A percentile compares a stretch with the other conserved stretches of the same genome.
phyloP scores from a whole-genome alignment of 768 basidiomycete species.

The Podaxis sp. region DNA sequence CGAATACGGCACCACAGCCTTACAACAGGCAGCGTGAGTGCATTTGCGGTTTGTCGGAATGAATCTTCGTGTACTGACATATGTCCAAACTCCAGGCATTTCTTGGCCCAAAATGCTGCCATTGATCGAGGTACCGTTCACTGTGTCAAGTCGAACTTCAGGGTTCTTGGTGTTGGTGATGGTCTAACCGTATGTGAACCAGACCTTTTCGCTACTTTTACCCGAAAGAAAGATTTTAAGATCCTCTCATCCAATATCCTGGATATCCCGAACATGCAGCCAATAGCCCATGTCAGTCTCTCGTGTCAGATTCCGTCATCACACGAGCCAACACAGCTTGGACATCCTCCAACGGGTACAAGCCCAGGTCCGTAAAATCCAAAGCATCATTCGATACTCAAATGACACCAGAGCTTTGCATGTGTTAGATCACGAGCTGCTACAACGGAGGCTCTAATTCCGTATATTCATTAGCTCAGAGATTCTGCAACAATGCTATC shows the following conservation, averaged over 20 bases:
- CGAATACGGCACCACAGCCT: neutral
- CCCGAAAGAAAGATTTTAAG: constrained; percentile 20
- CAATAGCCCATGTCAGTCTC: constrained; percentile 55
- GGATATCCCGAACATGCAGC: constrained; percentile 56
- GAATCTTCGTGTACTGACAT: neutral
- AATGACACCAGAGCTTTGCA: neutral
- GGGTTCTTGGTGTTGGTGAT: constrained; percentile 62
- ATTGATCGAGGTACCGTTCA: constrained; percentile 45
- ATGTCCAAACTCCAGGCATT: constrained; percentile 34
- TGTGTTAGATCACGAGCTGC: constrained; percentile 48
- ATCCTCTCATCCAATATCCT: constrained; percentile 53
- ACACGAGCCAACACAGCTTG: constrained; percentile 42
- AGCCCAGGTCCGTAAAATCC: constrained; percentile 35
- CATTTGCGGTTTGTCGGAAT: neutral
- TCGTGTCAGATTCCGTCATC: constrained; percentile 45
- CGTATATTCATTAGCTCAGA: constrained; percentile 57
- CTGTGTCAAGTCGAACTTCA: constrained; percentile 56
- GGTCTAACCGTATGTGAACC: constrained; percentile 49
- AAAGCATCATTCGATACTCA: neutral
- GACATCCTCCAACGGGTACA: constrained; percentile 45
- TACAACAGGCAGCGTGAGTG: constrained; percentile 30
- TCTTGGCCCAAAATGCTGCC: constrained; percentile 58
- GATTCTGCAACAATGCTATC: constrained; percentile 57
- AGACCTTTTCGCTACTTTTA: neutral
- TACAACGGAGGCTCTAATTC: constrained; percentile 45